Percentiles rank a stretch among this genome's conserved stretches.
Conservation (phyloP, 768 basidiomycete species). For the Multifurca ochricompacta region DNA sequence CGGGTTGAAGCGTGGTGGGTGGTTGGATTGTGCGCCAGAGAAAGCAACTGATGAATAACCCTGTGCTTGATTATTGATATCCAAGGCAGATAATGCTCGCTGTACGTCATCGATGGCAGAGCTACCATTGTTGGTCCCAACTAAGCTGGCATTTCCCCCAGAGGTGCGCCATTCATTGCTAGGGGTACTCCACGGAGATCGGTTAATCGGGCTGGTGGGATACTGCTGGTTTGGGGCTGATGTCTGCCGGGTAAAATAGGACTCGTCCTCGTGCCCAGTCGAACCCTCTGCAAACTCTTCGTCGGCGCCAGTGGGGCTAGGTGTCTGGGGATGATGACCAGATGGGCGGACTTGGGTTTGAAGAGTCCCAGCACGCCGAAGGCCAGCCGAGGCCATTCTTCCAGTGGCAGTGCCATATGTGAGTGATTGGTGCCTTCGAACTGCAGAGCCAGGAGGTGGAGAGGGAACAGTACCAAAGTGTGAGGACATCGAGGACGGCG, state of each 20-base stretch:
- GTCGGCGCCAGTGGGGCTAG: conserved; percentile 45
- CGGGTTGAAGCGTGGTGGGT: conserved; percentile 62
- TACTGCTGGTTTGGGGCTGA: conserved; percentile 30
- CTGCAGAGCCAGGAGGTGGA: conserved; percentile 47
- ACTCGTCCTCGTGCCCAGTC: conserved; percentile 48
- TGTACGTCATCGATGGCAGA: conserved; percentile 65
- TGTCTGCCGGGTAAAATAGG: conserved; percentile 39
- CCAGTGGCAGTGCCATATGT: conserved; percentile 59
- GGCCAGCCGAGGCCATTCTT: conserved; percentile 39
- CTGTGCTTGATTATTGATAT: conserved; percentile 39
- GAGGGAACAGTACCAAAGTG: conserved; percentile 57
- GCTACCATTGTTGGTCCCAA: conserved; percentile 25
- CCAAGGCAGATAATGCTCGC: conserved; percentile 62
- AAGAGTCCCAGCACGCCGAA: conserved; percentile 73
- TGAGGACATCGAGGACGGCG: conserved; percentile 55
- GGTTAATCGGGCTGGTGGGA: conserved; percentile 50
- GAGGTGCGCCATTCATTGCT: conserved; percentile 54
- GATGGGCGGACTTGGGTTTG: conserved; percentile 41
- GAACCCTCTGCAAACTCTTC: conserved; percentile 53
- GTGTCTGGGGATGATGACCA: conserved; percentile 30
- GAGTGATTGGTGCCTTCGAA: conserved; percentile 74
- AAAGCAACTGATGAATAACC: conserved; percentile 26
- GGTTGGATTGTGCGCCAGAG: conserved; percentile 42
- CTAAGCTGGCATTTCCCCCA: conserved; percentile 27
- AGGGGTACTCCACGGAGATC: conserved; percentile 57